Base-by-base conservation (phyloP, 2,329 filamentous ascomycete species). In the Conoideocrella luteorostrata region DNA sequence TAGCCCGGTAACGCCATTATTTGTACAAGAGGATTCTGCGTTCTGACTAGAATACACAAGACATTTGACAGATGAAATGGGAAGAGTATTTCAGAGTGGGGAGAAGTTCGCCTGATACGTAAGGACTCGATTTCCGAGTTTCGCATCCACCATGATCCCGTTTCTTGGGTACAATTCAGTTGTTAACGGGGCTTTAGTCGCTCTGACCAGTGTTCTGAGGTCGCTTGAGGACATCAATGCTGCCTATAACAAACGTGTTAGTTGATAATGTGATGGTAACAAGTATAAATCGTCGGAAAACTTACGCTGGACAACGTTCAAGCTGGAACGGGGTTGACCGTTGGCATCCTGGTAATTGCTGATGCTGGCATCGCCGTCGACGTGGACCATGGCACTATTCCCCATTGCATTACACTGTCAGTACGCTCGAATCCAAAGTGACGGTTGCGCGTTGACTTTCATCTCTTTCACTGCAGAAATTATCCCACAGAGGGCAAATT, bases 281-380 rank as follows among this genome's bases (percentile, higher is more conserved):
- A 10, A 20, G 32, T 34, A 17, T n/a, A 9, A 20, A 34, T 34
- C 22, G 21, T 7, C 17, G 12, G 18, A 21, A 35, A 36, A 74
- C 86, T 59, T 80, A 95, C 91, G 83, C 70, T 95, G 88, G 40
- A 84, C 65, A 56, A 97, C 72, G 65, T 72, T 90, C 58, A 96
- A 63, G 39, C 69, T 60, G 43, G 66, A 77, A 53, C 72, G 74
- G 55, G 70, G 77, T 65, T 83, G 83, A 62, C 87, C 87, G 37
- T 93, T 85, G 45, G 70, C 62, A 54, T 85, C 82, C 53, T 84
- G 77, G 61, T 80, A 91, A 35, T 65, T 70, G 54, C 68, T 74
- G 69, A 91, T 80, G 52, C 69, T 70, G 49, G 84, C 85, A 49
- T 96, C 88, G 35, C 86, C 90, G 64, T 97, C 91, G 39, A 97